Evolutionary conservation across 2,329 filamentous ascomycete genomes (phyloP).

Genomic region (Nigrograna mackinnonii): DNA sequence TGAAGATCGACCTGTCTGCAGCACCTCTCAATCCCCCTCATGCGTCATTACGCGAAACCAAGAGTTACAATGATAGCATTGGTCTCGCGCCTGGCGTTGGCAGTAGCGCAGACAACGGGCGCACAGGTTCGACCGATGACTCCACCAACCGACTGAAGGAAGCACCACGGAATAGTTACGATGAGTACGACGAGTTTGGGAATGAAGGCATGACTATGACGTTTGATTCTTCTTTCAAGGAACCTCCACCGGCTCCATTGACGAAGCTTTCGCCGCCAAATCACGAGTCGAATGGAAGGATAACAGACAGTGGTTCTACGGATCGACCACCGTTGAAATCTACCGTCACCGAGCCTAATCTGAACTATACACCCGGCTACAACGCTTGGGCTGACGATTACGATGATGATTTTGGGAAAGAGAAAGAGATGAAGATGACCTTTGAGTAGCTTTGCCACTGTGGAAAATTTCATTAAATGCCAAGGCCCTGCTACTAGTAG

Average conservation of each 20-base stretch:
- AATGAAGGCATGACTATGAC: slow-evolving; percentile 45
- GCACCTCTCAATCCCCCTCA: slow-evolving; percentile 16
- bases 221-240: slow-evolving; percentile 45
- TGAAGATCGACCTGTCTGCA: slow-evolving; percentile 66
- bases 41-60: slow-evolving; percentile 41
- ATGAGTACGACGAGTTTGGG: slow-evolving; percentile 40
- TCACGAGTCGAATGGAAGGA: slow-evolving; percentile 14
- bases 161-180: slow-evolving; percentile 19
- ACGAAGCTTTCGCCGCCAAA: slow-evolving; percentile 16
- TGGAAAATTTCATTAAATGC: too few relatives aligned
- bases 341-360: slow-evolving; percentile 29
- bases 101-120: slow-evolving; percentile 18
- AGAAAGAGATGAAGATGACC: slow-evolving; percentile 53
- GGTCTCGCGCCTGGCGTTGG: slow-evolving; percentile 16
- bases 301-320: slow-evolving; percentile 13
- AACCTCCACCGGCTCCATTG: slow-evolving; percentile 18
- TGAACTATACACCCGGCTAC: slow-evolving; percentile 29
- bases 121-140: slow-evolving; percentile 17
- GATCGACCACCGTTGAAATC: slow-evolving; percentile 33
- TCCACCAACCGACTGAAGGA: neutral
- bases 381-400: slow-evolving; percentile 55
- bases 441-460: slow-evolving; percentile 48
- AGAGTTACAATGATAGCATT: slow-evolving; percentile 45
- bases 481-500: too few relatives aligned
- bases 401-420: slow-evolving; percentile 50